Evolutionary conservation across 2,329 filamentous ascomycete genomes (phyloP), one percentile per base, ranked within the genome.

Genomic region (Aspergillus sp.): DNA sequence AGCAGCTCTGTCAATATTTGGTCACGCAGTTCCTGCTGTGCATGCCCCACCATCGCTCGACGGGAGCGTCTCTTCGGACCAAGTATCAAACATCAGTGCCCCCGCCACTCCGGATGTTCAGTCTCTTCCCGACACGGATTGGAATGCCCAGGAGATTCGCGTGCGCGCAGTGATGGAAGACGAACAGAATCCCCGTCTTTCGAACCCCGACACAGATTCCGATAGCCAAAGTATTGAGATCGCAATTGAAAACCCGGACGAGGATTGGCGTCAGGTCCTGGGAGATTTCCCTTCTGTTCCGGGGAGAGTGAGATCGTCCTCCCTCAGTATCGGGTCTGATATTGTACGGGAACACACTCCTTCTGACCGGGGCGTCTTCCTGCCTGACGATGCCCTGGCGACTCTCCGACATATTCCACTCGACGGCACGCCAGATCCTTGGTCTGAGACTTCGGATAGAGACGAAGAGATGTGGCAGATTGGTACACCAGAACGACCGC

Each of bases 11-110:
- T 85, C 84, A 10, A 86, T 89, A 65, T 84, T 96, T 68, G 81
- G 83, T 24, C 80, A 85, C 19, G 81, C 84, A 45, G 79, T 93
- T 3, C 90, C 90, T 1, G 86, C 84, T 33, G 82, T 85, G 26
- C 92, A 90, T 50, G 87, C 89, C 5, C 87, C 92, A 4, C 93
- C 93, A 3, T 96, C 93, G 4, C 79, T 96, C 3, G 92, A 96
- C 73, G 92, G 91, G 19, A 96, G 90, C 72, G 75, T 94, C 63
- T 88, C 85, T 8, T 95, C 92, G 2, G 92, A 96, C 66, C 91
- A 95, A 68, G 82, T 95, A 70, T 89, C 90, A 1, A 82, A 81
- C 49, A 81, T 91, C 69, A 95, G 90, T 64, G 90, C 90, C 45
- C 91, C 93, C 4, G 84, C 89, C 10, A 96, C 92, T 0, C 92